Base-by-base conservation (phyloP, 371 early-diverging fungal genomes). In the Saksenaea vasiformis region DNA sequence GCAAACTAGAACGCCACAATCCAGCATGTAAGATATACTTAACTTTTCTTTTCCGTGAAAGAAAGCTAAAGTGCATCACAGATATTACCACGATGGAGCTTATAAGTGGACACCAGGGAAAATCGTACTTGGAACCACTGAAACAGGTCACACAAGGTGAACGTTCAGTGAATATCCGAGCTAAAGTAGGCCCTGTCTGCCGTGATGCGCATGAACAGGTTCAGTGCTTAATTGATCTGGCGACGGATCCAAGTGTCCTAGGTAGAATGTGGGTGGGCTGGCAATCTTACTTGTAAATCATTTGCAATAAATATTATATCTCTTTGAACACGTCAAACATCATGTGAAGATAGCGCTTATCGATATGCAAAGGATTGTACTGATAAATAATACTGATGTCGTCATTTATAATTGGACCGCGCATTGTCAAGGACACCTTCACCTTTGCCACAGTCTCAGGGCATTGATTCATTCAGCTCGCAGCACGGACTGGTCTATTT, bases 181-280 rank as follows among this genome's bases (percentile, higher is more conserved):
- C 87, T 0, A 58, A 62, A 37, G 66, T 84, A 5, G 87, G 79
- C 0, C 37, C 66, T 22, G 56, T 62, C 3, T 88, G 89, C 59
- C 17, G 57, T 15, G 70, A 66, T n/a, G 84, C 87, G 1, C 72
- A 74, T 36, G 88, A 85, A 35, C 92, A 91, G 71, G 86, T 93
- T 0, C 77, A 87, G 27, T 90, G 89, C 57, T 61, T 92, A 22
- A 78, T 92, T 24, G 88, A 92, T 64, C 77, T 89, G 61, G 92
- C 92, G 0, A 89, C 90, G 5, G 93, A 93, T 55, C 79, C 83
- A 2, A 80, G 82, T 61, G 79, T 89, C 1, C 77, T 92, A 1
- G 91, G 88, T 15, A 71, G 90, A 13, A 76, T 78, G 27, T 92
- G 87, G 85, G 61, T 78, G 17, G 93, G 93, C 5, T 93, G 93